A percentile compares a stretch with the other conserved stretches of the same genome.
Conservation (phyloP, 306 rosid species). For the Mimosa bimucronata region DNA sequence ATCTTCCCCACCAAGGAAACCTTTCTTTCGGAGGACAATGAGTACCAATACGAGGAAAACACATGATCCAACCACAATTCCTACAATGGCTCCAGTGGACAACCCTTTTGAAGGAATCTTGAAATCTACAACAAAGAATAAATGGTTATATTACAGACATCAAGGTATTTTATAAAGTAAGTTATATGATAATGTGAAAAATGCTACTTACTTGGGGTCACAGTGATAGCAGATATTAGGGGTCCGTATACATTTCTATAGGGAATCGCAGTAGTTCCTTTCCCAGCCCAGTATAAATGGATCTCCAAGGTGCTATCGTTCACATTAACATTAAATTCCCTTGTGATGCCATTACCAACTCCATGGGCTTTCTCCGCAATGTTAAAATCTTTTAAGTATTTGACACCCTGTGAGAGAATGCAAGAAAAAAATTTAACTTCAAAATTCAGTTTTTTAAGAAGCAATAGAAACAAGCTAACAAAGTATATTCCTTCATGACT, state of each 20-base stretch:
- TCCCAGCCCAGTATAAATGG: slow-evolving; percentile 80
- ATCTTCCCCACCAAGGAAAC: slow-evolving; percentile 55
- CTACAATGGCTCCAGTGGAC: slow-evolving; percentile 63
- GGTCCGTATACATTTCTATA: slow-evolving; percentile 78
- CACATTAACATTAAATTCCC: slow-evolving; percentile 50
- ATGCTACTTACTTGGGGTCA: slow-evolving; percentile 65
- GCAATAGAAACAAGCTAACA: background rate
- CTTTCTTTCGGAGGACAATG: slow-evolving; percentile 50
- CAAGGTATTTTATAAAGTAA: background rate
- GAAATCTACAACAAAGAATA: slow-evolving; percentile 46
- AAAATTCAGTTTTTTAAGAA: slow-evolving; percentile 1
- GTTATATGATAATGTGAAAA: background rate
- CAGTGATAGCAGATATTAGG: slow-evolving; percentile 78
- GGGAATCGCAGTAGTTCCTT: slow-evolving; percentile 82
- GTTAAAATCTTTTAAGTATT: slow-evolving; percentile 56
- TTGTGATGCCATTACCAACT: slow-evolving; percentile 46
- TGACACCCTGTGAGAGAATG: slow-evolving; percentile 49
- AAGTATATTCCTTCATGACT: slow-evolving; percentile 35
- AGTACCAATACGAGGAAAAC: slow-evolving; percentile 46
- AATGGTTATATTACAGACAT: slow-evolving; percentile 21
- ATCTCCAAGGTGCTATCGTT: slow-evolving; percentile 65
- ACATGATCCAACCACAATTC: slow-evolving; percentile 58
- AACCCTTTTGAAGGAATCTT: slow-evolving; percentile 48
- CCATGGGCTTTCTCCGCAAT: slow-evolving; percentile 66
- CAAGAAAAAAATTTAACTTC: slow-evolving; percentile 6